Evolutionary conservation across 2,329 filamentous ascomycete genomes (phyloP), one percentile per base, ranked within the genome.

Genomic region (Diaporthe citrichinensis): DNA sequence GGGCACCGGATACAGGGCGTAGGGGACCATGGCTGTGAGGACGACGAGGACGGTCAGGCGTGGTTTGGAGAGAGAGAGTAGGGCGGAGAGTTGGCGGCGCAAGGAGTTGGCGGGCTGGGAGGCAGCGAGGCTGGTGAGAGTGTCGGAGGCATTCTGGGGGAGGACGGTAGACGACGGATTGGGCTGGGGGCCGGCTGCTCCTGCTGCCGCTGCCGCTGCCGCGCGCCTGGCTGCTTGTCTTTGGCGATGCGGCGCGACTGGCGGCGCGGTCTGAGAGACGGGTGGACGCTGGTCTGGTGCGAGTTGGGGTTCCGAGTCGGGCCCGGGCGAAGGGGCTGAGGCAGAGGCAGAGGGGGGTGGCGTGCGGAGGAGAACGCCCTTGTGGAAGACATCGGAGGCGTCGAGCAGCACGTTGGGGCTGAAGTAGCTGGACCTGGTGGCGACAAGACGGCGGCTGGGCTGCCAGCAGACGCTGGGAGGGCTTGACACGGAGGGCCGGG

Each of bases 31-130:
- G 39, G 96, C 95, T 0, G 95, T 95, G 65, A 99, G 92, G 44
- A 98, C 94, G 77, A 99, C 94, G 62, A 99, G 92, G 80, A 97
- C 94, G 10, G 95, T 96, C 67, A 99, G 92, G 72, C 96, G 95
- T 4, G 97, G 97, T 83, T 99, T 99, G n/a, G 96, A 94, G 78
- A 99, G 92, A 36, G 97, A 94, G 78, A 99, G 92, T 80, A 95
- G 95, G 41, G 95, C 92, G 31, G 95, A 94, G 78, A 97, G 82
- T 73, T 91, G 89, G 74, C 95, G 94, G 34, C 90, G 89, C 71
- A 90, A 74, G 23, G 91, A 91, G 78, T 86, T 82, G 10, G 84
- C 82, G 12, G 86, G 90, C 73, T 87, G 88, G 67, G 84, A 84
- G 62, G 87, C 88, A 74, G 88, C 91, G 65, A 84, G 85, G 67